phyloP scores from a whole-genome alignment of 1,284 basidiomycete genomes.

The Serendipita sp. region DNA sequence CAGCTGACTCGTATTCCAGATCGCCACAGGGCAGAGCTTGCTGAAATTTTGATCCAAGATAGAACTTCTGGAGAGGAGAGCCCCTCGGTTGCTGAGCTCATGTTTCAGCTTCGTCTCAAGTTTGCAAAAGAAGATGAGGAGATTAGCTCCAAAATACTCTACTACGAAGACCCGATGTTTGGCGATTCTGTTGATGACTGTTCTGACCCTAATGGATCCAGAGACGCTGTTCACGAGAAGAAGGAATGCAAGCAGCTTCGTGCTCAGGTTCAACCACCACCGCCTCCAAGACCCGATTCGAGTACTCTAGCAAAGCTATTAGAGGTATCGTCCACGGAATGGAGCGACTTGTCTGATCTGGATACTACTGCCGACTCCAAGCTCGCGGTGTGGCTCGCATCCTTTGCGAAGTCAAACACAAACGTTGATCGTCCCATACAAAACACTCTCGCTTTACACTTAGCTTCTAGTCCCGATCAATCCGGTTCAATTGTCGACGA shows the following conservation, averaged over 20 bases:
- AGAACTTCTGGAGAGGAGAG: background rate
- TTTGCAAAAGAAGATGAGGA: background rate
- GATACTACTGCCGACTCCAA: conserved; percentile 1
- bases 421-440: background rate
- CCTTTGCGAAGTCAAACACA: background rate
- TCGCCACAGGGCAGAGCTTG: background rate
- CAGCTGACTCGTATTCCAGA: background rate
- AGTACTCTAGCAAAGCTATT: background rate
- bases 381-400: conserved; percentile 1
- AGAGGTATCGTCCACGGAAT: background rate
- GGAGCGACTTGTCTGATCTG: background rate
- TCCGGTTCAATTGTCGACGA: no score
- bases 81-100: background rate
- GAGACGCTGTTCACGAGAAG: background rate
- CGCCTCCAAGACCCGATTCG: background rate
- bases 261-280: background rate
- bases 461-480: no score
- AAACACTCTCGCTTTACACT: no score
- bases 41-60: background rate
- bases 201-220: background rate
- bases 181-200: background rate
- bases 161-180: background rate
- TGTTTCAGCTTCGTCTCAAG: background rate
- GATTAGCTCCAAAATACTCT: background rate
- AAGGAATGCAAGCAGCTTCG: background rate